These are phyloP conservation scores for Helicocarpus griseus DNA, from an alignment of 2,329 filamentous ascomycete genomes.

Conservation along the genomic window DNA sequence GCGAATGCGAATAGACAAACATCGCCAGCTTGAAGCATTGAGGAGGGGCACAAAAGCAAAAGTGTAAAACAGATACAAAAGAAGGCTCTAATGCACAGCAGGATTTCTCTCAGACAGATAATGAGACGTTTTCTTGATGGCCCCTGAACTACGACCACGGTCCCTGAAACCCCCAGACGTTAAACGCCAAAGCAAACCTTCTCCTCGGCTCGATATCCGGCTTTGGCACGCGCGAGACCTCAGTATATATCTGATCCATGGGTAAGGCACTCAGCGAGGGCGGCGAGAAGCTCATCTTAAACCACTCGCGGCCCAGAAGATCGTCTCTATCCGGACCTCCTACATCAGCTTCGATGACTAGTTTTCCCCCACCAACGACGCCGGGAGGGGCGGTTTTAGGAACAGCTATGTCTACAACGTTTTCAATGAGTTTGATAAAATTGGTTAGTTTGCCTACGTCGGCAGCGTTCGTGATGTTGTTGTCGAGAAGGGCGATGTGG, in stretches of 20 bases:
- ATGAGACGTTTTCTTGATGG: no score
- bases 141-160: not conserved
- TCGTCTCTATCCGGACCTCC: constrained; percentile 4
- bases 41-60: no score
- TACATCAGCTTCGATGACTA: constrained; percentile 4
- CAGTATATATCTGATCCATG: constrained; percentile 3
- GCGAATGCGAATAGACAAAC: no score
- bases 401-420: not conserved
- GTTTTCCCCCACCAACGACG: constrained; percentile 1
- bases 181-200: constrained; percentile 2
- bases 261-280: constrained; percentile 1
- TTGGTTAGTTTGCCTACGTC: not conserved
- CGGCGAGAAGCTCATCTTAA: constrained; percentile 1
- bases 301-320: not conserved
- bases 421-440: constrained; percentile 5
- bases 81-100: no score
- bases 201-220: constrained; percentile 3
- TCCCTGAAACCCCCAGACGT: constrained; percentile 3
- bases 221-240: not conserved
- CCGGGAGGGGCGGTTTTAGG: constrained; percentile 2
- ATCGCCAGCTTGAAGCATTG: no score
- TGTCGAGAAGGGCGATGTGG: constrained; percentile 4
- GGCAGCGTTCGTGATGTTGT: not conserved
- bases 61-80: no score
- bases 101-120: no score